Base-by-base conservation (phyloP, 768 basidiomycete species). In the Candolleomyces efflorescens region DNA sequence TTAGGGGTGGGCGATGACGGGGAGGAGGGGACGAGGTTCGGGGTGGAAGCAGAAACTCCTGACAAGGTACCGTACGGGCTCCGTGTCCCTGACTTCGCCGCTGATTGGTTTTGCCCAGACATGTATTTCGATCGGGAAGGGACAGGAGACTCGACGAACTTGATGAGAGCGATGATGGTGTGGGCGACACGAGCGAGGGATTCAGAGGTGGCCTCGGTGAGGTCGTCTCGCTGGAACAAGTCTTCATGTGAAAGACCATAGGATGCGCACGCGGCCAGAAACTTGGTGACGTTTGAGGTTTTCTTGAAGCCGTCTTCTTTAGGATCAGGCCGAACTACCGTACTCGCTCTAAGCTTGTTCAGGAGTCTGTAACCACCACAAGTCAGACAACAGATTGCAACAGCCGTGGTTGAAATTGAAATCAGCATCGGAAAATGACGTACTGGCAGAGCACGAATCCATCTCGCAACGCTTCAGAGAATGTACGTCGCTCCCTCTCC, bases 361-460 rank as follows among this genome's bases (percentile, higher is more conserved):
- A 92, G 79, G 59, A 93, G 79, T 61, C 92, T 94, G 65, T 7
- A 52, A 59, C 45, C 39, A 32, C 54, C n/a, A 45, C 55, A 41
- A 32, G 54, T 63, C 39, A 64, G 20, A 18, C 32, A 37, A 38
- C 38, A 23, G 12, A 13, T 37, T n/a, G 12, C 27, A 36, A 58
- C 43, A 55, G 27, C 44, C 50, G 54, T 18, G 26, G 51, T 32
- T 22, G 47, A 48, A 38, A n/a, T 53, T 22, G 47, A 48, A 38
- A n/a, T 53, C 26, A 51, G n/a, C 41, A 58, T 52, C 56, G 62
- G 61, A 37, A 54, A 20, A 46, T 55, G 24, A 85, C 93, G 75
- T 67, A 95, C 94, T 91, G 87, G 84, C 94, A 94, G 22, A 96
- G 79, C 20, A 95, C 82, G 69, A 86, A 89, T 1, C 94, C 94